Conservation (phyloP, 1,284 basidiomycete species). For the Puccinia triticina region DNA sequence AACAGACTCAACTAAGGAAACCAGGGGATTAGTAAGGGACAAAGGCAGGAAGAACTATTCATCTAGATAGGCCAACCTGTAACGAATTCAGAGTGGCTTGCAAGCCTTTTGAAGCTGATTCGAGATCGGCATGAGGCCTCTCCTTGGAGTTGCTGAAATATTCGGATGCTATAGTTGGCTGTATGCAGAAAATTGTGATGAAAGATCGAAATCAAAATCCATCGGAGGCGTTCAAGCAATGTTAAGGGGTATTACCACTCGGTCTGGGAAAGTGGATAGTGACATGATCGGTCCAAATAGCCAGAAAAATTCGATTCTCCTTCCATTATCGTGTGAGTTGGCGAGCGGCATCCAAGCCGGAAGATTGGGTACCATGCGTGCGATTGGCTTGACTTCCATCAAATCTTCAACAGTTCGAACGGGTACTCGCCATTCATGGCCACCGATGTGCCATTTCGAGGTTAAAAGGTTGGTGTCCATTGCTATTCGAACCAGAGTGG, state of each 20-base stretch:
- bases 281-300: slow-evolving; percentile 80
- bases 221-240: background rate
- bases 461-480: slow-evolving; percentile 29
- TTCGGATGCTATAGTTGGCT: slow-evolving; percentile 75
- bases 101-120: slow-evolving; percentile 79
- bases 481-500: slow-evolving; percentile 65
- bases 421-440: slow-evolving; percentile 45
- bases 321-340: slow-evolving; percentile 54
- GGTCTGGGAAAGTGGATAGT: slow-evolving; percentile 75
- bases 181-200: background rate
- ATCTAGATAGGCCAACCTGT: slow-evolving; percentile 65
- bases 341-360: slow-evolving; percentile 61
- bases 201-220: background rate
- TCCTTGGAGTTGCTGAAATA: slow-evolving; percentile 86
- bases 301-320: slow-evolving; percentile 66
- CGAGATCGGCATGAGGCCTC: slow-evolving; percentile 72
- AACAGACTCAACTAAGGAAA: slow-evolving; percentile 73
- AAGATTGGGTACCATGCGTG: slow-evolving; percentile 33
- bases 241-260: slow-evolving; percentile 6
- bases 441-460: slow-evolving; percentile 42
- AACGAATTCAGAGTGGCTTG: slow-evolving; percentile 77
- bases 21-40: slow-evolving; percentile 51
- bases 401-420: slow-evolving; percentile 46
- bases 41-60: background rate
- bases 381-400: slow-evolving; percentile 42